phyloP scores from a whole-genome alignment of 345 rosid species.

The Corymbia maculata region DNA sequence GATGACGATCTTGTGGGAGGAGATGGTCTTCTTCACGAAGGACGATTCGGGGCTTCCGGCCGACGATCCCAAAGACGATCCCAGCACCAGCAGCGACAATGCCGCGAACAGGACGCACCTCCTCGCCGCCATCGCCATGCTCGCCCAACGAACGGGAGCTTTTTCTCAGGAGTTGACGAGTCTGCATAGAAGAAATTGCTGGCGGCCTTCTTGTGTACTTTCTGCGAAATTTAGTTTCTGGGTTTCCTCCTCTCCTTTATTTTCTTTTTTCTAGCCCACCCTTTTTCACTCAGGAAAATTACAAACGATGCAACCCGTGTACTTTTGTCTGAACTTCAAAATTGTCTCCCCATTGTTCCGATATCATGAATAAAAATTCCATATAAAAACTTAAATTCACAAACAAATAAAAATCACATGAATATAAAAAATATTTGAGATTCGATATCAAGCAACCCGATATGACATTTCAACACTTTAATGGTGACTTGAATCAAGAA shows the following conservation, averaged over 20 bases:
- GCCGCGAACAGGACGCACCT: not conserved
- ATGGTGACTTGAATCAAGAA: no score
- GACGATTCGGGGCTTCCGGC: conserved; percentile 18
- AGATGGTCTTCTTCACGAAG: conserved; percentile 67
- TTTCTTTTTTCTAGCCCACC: not conserved
- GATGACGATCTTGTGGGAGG: conserved; percentile 82
- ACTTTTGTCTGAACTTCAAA: not conserved
- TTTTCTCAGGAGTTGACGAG: not conserved
- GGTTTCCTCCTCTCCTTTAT: not conserved
- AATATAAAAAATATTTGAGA: no score
- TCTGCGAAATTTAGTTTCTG: not conserved
- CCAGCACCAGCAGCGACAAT: not conserved
- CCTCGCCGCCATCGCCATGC: not conserved
- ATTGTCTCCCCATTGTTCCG: not conserved
- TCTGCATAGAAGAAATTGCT: not conserved
- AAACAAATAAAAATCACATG: accelerated
- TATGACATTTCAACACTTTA: accelerated
- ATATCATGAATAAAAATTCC: accelerated
- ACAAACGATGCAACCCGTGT: not conserved
- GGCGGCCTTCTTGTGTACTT: not conserved
- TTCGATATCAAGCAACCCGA: accelerated
- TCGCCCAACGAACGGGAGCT: not conserved
- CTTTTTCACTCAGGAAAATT: not conserved
- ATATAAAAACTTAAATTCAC: accelerated
- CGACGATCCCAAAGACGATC: conserved; percentile 8